Percentiles rank a stretch among this genome's conserved stretches.
phyloP scores from a whole-genome alignment of 352 stramenopile species.

The Peronosclerospora sorghi region DNA sequence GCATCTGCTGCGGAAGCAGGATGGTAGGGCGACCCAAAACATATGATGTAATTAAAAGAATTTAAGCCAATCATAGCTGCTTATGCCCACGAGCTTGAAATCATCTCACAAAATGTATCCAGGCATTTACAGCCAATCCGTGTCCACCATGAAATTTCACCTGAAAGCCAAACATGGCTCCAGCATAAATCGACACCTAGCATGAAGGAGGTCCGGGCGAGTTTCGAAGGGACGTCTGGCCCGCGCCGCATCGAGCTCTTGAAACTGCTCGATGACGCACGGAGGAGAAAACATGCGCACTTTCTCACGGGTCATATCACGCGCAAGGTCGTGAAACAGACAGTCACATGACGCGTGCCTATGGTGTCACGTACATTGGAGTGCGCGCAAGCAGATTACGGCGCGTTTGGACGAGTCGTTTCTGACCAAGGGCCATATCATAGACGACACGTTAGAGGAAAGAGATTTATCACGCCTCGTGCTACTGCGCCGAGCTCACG shows the following conservation, averaged over 20 bases:
- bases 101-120: no score
- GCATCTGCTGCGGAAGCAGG: no score
- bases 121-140: no score
- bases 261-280: constrained; percentile 21
- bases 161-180: no score
- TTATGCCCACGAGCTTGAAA: no score
- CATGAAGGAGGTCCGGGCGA: no score
- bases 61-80: no score
- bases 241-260: neutral
- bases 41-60: no score
- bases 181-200: no score
- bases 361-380: constrained; percentile 99
- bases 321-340: constrained; percentile 98
- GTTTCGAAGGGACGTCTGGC: no score
- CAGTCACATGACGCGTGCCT: constrained; percentile 99
- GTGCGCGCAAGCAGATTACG: constrained; percentile 96
- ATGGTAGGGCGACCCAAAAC: no score
- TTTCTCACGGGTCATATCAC: constrained; percentile 70
- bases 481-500: constrained; percentile 91
- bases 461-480: constrained; percentile 78
- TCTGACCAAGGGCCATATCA: constrained; percentile 61
- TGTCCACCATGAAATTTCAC: no score
- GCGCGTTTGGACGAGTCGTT: constrained; percentile 91
- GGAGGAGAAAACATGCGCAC: constrained; percentile 48
- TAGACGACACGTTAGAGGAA: constrained; percentile 74